phyloP scores from a whole-genome alignment of 148 eudicot genomes.

The Rheum nobile region DNA sequence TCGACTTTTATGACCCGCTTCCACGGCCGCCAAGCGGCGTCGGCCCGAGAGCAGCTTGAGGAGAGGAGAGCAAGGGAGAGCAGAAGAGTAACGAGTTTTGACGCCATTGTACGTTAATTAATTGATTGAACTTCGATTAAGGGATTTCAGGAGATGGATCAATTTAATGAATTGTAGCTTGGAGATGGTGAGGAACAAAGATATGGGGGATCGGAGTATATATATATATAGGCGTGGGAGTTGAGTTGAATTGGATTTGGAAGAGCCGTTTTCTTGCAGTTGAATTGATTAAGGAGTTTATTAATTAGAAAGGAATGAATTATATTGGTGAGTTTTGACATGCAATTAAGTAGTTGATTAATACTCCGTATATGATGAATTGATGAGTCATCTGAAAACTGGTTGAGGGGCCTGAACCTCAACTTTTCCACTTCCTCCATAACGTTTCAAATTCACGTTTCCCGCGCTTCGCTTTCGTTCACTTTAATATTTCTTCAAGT shows the following conservation, averaged over 20 bases:
- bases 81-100: background rate
- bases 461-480: background rate
- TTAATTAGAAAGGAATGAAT: background rate
- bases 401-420: background rate
- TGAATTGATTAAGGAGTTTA: background rate
- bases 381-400: background rate
- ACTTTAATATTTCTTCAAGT: background rate
- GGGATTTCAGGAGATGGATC: background rate
- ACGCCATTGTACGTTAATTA: background rate
- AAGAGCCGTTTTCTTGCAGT: slow-evolving; percentile 3
- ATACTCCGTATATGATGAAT: background rate
- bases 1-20: background rate
- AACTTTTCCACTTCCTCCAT: background rate
- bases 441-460: slow-evolving; percentile 1
- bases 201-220: background rate
- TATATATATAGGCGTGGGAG: background rate
- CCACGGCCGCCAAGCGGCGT: background rate
- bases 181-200: background rate
- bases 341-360: background rate
- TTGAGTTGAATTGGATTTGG: background rate
- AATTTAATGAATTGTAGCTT: background rate
- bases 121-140: background rate
- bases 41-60: background rate
- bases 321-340: background rate
- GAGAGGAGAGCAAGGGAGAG: background rate